Evolutionary conservation across 1,139 yeast genomes (phyloP).

Genomic region (Ogataea hybrid): DNA sequence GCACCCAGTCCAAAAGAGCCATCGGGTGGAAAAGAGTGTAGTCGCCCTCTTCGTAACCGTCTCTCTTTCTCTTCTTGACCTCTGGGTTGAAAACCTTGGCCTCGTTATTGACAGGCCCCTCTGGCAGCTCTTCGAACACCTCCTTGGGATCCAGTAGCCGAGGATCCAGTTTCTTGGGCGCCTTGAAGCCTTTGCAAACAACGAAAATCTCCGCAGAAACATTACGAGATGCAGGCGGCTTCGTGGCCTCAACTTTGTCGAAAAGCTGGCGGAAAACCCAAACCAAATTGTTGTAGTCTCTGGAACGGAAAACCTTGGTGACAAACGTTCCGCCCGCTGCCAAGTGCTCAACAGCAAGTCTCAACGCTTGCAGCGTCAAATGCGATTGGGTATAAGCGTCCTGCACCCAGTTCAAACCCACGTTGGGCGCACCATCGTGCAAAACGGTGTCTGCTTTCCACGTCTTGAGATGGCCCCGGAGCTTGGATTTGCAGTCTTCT

Average conservation of each 20-base stretch:
- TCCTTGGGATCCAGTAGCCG: conserved; percentile 86
- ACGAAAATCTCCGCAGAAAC: conserved; percentile 99
- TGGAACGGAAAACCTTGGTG: conserved; percentile 94
- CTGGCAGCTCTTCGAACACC: conserved; percentile 89
- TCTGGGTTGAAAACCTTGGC: conserved; percentile 95
- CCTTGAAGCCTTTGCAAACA: conserved; percentile 92
- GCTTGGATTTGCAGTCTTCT: conserved; percentile 91
- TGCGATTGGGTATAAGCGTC: conserved; percentile 99
- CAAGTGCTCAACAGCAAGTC: conserved; percentile 92
- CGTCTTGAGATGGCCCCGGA: conserved; percentile 95
- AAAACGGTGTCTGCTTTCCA: conserved; percentile 98
- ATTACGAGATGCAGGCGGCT: conserved; percentile 98
- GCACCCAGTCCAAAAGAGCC: no score
- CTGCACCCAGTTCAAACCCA: conserved; percentile 98
- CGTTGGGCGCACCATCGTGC: conserved; percentile 99
- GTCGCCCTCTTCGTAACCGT: conserved; percentile 97
- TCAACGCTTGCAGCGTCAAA: conserved; percentile 87
- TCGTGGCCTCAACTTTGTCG: conserved; percentile 96
- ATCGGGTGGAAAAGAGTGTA: no score
- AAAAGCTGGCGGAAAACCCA: conserved; percentile 97
- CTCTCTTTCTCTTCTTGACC: conserved; percentile 84
- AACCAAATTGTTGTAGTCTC: conserved; percentile 93
- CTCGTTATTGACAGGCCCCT: conserved; percentile 77
- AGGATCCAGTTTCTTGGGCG: conserved; percentile 94
- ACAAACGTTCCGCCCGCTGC: conserved; percentile 94